A percentile compares a stretch with the other conserved stretches of the same genome.
These are phyloP conservation scores for Septoria linicola DNA, from an alignment of 2,329 filamentous ascomycete species.

Conservation along the genomic window DNA sequence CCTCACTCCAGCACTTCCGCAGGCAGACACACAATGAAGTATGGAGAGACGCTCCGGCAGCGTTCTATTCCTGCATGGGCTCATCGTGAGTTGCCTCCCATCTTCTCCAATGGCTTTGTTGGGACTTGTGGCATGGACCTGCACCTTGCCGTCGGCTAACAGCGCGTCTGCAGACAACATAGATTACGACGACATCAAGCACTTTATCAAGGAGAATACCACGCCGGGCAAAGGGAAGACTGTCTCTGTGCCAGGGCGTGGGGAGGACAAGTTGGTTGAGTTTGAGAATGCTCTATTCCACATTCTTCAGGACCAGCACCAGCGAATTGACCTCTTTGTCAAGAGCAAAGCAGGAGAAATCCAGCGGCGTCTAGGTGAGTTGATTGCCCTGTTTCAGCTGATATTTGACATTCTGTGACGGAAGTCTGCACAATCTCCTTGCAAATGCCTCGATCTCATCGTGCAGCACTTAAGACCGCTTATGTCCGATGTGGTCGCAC, in stretches of 20 bases:
- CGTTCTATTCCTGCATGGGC: slow-evolving; percentile 81
- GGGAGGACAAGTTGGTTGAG: slow-evolving; percentile 49
- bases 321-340: slow-evolving; percentile 75
- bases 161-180: slow-evolving; percentile 64
- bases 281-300: slow-evolving; percentile 72
- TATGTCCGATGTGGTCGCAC: slow-evolving; percentile 1
- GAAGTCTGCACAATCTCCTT: slow-evolving; percentile 1
- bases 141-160: slow-evolving; percentile 12
- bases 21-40: slow-evolving; percentile 60
- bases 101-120: slow-evolving; percentile 11
- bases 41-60: slow-evolving; percentile 69
- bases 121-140: slow-evolving; percentile 9
- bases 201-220: slow-evolving; percentile 78
- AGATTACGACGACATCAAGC: slow-evolving; percentile 84
- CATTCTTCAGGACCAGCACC: slow-evolving; percentile 72
- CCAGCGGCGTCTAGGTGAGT: slow-evolving; percentile 64
- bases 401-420: slow-evolving; percentile 1
- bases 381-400: slow-evolving; percentile 6
- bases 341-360: slow-evolving; percentile 79
- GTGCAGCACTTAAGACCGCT: slow-evolving; percentile 12
- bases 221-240: slow-evolving; percentile 67
- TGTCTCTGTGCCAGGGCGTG: slow-evolving; percentile 71
- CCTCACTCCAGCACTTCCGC: background rate
- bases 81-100: slow-evolving; percentile 55
- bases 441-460: background rate